Conservation (phyloP, 2,329 filamentous ascomycete genomes). For the Pestalotiopsis sp. region DNA sequence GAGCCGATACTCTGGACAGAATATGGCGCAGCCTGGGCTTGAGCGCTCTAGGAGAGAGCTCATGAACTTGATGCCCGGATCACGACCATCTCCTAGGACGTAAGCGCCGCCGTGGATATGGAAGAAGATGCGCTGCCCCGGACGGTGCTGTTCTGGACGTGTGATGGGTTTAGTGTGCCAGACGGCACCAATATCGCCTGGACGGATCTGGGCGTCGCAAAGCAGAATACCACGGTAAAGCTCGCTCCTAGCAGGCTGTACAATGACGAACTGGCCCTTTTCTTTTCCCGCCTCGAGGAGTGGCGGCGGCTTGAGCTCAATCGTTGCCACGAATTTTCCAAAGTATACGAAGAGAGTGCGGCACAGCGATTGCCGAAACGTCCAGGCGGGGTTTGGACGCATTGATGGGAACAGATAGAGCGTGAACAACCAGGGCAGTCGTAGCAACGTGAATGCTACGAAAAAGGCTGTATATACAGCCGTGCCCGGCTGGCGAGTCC, state of each 20-base stretch:
- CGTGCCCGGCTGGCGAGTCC: neutral
- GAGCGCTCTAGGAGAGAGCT: constrained; percentile 23
- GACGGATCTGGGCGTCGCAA: constrained; percentile 6
- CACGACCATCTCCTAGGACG: constrained; percentile 32
- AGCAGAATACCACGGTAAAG: neutral
- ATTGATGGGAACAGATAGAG: neutral
- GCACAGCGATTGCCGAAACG: constrained; percentile 8
- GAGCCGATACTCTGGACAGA: constrained; percentile 34
- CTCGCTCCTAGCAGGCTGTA: neutral
- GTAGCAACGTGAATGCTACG: neutral
- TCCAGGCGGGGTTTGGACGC: neutral
- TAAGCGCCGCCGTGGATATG: constrained; percentile 36
- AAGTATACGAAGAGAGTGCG: constrained; percentile 8
- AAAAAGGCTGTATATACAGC: neutral
- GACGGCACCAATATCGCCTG: constrained; percentile 4
- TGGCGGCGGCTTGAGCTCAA: constrained; percentile 11
- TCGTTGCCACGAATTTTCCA: constrained; percentile 9
- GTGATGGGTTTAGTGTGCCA: constrained; percentile 11
- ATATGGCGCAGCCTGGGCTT: constrained; percentile 25
- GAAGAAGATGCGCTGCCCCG: constrained; percentile 17
- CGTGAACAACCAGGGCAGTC: neutral
- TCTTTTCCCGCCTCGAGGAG: constrained; percentile 6
- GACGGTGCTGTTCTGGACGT: neutral
- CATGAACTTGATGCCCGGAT: constrained; percentile 28
- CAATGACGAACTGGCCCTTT: constrained; percentile 4